Evolutionary conservation across 768 basidiomycete genomes (phyloP).

Genomic region (Tephrocybe sp.): DNA sequence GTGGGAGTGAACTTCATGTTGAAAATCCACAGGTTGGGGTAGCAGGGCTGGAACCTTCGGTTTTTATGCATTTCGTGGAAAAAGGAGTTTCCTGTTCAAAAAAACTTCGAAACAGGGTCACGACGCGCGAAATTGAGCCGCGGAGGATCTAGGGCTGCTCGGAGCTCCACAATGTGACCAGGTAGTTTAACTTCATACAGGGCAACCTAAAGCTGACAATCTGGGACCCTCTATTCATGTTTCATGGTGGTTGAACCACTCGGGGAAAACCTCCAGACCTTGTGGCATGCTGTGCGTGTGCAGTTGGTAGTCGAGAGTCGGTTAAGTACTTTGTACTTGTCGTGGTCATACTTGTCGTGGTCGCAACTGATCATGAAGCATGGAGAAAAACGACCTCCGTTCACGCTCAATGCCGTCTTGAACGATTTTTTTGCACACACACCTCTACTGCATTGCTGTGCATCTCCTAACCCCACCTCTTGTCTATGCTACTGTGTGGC

Average conservation of each 20-base stretch:
- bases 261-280: background rate
- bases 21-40: background rate
- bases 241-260: background rate
- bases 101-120: no score
- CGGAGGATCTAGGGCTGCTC: background rate
- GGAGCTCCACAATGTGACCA: background rate
- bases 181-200: background rate
- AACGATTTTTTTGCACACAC: no score
- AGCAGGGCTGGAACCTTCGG: background rate
- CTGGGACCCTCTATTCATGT: background rate
- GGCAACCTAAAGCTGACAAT: background rate
- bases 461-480: no score
- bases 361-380: no score
- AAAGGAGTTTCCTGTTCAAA: background rate
- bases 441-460: no score
- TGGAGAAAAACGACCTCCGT: no score
- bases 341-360: no score
- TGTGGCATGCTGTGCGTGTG: background rate
- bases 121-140: background rate
- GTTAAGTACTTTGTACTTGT: no score
- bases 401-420: background rate
- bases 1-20: conserved; percentile 14
- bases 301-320: background rate
- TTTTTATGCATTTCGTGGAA: conserved; percentile 6
- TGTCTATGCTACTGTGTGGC: no score